Evolutionary conservation across 208 protist genomes (phyloP).

Genomic region (Acanthamoeba triangularis): DNA sequence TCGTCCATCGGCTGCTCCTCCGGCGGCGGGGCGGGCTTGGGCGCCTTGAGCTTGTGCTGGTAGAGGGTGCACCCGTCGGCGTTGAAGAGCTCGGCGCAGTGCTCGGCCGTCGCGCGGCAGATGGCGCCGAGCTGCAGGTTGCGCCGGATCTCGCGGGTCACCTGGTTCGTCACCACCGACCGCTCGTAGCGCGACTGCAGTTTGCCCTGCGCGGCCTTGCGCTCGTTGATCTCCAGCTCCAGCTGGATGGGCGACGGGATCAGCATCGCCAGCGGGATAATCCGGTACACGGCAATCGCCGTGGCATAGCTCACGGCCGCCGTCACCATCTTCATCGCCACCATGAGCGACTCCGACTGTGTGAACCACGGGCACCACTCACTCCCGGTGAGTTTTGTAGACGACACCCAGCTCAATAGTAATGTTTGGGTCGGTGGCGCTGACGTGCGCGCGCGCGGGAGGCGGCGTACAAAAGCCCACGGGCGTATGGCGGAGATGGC

Average conservation of each 20-base stretch:
- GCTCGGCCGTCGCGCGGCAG: background rate
- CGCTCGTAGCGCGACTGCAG: constrained; percentile 21
- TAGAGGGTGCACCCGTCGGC: constrained; percentile 4
- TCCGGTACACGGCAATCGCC: constrained; percentile 32
- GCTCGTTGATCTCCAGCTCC: constrained; percentile 51
- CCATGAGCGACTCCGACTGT: constrained; percentile 5
- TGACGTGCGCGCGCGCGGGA: background rate
- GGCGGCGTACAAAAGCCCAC: background rate
- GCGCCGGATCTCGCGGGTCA: constrained; percentile 7
- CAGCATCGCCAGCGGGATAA: constrained; percentile 65
- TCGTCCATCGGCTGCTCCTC: background rate
- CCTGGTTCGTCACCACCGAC: constrained; percentile 13
- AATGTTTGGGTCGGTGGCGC: background rate
- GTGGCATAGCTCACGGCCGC: constrained; percentile 57
- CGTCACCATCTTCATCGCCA: constrained; percentile 48
- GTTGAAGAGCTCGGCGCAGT: background rate
- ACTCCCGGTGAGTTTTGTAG: background rate
- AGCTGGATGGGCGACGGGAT: constrained; percentile 65
- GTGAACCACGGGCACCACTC: background rate
- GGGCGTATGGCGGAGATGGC: background rate
- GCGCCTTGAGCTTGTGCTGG: background rate
- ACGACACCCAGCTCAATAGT: no score
- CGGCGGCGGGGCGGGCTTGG: background rate
- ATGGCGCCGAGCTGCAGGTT: constrained; percentile 2
- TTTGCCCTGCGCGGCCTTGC: constrained; percentile 59